Conservation (phyloP, 2,329 filamentous ascomycete genomes). For the Fonsecaea multimorphosa region DNA sequence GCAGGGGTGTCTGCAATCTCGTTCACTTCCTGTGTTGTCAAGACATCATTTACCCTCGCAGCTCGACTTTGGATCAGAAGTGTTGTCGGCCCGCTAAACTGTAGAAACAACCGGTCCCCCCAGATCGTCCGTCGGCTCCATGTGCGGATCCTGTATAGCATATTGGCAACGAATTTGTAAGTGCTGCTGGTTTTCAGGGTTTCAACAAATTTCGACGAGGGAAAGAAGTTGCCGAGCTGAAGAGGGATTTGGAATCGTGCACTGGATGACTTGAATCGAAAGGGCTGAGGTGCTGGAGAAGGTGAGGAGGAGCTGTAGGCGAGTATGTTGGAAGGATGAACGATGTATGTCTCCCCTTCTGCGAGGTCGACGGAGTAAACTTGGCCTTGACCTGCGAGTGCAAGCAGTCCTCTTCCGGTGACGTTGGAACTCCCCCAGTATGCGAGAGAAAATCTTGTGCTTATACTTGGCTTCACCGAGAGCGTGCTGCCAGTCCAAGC, state of each 20-base stretch:
- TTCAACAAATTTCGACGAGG: slow-evolving; percentile 74
- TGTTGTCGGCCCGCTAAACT: slow-evolving; percentile 84
- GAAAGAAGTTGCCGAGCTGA: slow-evolving; percentile 67
- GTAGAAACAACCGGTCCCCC: slow-evolving; percentile 90
- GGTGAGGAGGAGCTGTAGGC: slow-evolving; percentile 76
- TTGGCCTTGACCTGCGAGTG: slow-evolving; percentile 83
- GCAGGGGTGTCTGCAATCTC: slow-evolving; percentile 85
- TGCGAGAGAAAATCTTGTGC: slow-evolving; percentile 68
- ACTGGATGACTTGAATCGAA: slow-evolving; percentile 80
- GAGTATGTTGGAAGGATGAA: slow-evolving; percentile 87
- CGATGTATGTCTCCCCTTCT: slow-evolving; percentile 86
- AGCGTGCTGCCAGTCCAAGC: slow-evolving; percentile 96
- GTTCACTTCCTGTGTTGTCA: slow-evolving; percentile 80
- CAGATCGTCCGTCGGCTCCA: slow-evolving; percentile 82
- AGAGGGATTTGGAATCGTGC: slow-evolving; percentile 80
- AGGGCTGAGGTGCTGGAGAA: slow-evolving; percentile 75
- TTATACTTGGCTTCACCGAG: slow-evolving; percentile 74
- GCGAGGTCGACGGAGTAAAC: slow-evolving; percentile 83
- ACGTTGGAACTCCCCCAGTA: slow-evolving; percentile 92
- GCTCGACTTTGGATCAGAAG: slow-evolving; percentile 89
- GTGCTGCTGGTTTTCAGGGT: slow-evolving; percentile 72
- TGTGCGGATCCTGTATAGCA: slow-evolving; percentile 74
- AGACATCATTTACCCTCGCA: slow-evolving; percentile 74
- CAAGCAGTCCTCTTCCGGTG: slow-evolving; percentile 85
- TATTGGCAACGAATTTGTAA: slow-evolving; percentile 72